Evolutionary conservation across 306 rosid species (phyloP).

Genomic region (Luffa acutangula): DNA sequence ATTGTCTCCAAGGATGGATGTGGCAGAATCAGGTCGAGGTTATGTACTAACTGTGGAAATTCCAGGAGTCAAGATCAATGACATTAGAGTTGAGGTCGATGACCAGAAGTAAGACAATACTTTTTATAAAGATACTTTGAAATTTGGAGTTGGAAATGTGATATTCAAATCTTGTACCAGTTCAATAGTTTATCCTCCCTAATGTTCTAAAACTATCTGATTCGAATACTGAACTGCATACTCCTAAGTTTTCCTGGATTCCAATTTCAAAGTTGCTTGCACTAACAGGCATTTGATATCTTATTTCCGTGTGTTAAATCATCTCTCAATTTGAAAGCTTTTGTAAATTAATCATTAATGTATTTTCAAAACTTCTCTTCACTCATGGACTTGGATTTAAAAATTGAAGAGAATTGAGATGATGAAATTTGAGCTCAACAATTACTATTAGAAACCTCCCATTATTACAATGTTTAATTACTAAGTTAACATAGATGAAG

Average conservation of each 20-base stretch:
- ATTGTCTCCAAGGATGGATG: slow-evolving; percentile 78
- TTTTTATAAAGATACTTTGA: background rate
- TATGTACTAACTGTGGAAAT: slow-evolving; percentile 61
- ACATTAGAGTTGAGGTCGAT: slow-evolving; percentile 78
- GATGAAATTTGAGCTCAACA: background rate
- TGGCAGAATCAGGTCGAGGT: slow-evolving; percentile 52
- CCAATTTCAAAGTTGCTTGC: background rate
- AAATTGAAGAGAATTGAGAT: no score
- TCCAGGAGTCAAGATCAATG: slow-evolving; percentile 56
- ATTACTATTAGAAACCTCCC: background rate
- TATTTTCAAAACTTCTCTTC: background rate
- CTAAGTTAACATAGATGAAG: background rate
- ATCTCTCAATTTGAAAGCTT: background rate
- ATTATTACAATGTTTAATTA: background rate
- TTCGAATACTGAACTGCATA: background rate
- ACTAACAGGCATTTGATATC: background rate
- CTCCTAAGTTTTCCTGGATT: background rate
- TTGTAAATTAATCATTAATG: background rate
- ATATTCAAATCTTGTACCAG: background rate
- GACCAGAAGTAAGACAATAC: slow-evolving; percentile 50
- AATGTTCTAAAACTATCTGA: background rate
- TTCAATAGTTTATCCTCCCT: background rate
- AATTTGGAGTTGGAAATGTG: background rate
- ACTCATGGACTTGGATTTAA: background rate
- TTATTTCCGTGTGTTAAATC: background rate